Conservation (phyloP, 1,284 basidiomycete genomes). For the Ceratobasidium sp. region DNA sequence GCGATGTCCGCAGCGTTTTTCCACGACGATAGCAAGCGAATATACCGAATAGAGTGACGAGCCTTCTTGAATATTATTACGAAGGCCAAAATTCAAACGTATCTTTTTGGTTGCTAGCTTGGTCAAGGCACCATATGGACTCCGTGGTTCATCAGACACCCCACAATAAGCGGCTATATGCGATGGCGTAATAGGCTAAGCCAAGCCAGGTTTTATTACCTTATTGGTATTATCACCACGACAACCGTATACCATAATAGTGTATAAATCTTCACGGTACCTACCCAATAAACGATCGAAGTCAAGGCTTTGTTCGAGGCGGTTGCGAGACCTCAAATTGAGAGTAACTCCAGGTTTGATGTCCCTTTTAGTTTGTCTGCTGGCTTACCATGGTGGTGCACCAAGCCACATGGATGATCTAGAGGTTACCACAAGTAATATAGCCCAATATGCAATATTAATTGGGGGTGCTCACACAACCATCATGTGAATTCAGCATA, state of each 20-base stretch:
- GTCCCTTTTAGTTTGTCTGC: not conserved
- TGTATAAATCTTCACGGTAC: not conserved
- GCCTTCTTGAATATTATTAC: constrained; percentile 10
- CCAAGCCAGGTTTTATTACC: not conserved
- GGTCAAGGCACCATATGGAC: constrained; percentile 23
- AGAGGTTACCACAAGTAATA: not conserved
- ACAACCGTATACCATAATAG: constrained; percentile 18
- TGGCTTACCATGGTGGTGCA: not conserved
- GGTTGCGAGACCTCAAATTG: not conserved
- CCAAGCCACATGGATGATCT: not conserved
- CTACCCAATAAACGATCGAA: not conserved
- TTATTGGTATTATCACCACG: constrained; percentile 29
- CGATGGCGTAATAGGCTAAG: constrained; percentile 13
- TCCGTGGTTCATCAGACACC: constrained; percentile 8
- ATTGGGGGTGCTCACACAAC: not conserved
- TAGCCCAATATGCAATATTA: not conserved
- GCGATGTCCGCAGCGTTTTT: not conserved
- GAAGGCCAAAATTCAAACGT: constrained; percentile 17
- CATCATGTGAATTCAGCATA: not conserved
- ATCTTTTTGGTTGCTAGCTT: constrained; percentile 15
- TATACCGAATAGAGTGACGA: constrained; percentile 7
- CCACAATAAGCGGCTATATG: constrained; percentile 18
- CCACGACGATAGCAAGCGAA: constrained; percentile 6
- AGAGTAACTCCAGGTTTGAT: not conserved
- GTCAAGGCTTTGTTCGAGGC: not conserved